Evolutionary conservation across 202 grass and related monocot species (phyloP).

Genomic region (Hordeum pubiflorum): DNA sequence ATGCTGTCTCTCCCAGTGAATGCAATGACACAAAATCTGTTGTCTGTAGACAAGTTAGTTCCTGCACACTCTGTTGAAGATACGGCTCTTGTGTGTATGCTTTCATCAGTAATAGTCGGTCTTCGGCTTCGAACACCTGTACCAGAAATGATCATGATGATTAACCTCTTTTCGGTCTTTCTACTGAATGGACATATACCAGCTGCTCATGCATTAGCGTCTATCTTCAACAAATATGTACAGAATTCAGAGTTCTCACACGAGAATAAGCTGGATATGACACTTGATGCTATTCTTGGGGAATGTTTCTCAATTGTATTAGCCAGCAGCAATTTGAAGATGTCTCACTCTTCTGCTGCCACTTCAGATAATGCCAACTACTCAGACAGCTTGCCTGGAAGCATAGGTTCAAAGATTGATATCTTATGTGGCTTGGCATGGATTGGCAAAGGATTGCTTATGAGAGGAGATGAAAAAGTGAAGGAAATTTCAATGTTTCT

Average conservation of each 20-base stretch:
- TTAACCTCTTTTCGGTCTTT: conserved; percentile 56
- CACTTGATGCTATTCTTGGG: conserved; percentile 51
- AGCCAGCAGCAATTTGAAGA: conserved; percentile 23
- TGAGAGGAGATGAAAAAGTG: conserved; percentile 88
- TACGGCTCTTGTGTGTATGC: conserved; percentile 54
- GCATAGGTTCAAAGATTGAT: conserved; percentile 28
- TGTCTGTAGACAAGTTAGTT: conserved; percentile 32
- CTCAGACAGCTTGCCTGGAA: conserved; percentile 14
- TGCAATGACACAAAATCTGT: conserved; percentile 23
- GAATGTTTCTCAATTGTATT: conserved; percentile 43
- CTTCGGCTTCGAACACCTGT: conserved; percentile 69
- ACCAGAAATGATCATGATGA: conserved; percentile 42
- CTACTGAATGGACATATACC: conserved; percentile 60
- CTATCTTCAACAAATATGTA: conserved; percentile 74
- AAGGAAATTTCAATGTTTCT: conserved; percentile 79
- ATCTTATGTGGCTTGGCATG: conserved; percentile 62
- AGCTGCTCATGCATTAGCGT: conserved; percentile 83
- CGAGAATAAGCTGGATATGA: conserved; percentile 52
- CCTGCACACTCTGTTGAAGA: conserved; percentile 43
- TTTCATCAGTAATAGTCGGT: conserved; percentile 67
- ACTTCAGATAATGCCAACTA: conserved; percentile 6
- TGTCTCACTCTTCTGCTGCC: conserved; percentile 4
- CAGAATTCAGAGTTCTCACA: conserved; percentile 28
- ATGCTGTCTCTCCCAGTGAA: conserved; percentile 35
- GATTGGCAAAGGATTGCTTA: conserved; percentile 92